Percentiles rank a stretch among this genome's conserved stretches.
phyloP scores from a whole-genome alignment of 176 grass and related monocot species.

The Cenchrus fungigraminus region DNA sequence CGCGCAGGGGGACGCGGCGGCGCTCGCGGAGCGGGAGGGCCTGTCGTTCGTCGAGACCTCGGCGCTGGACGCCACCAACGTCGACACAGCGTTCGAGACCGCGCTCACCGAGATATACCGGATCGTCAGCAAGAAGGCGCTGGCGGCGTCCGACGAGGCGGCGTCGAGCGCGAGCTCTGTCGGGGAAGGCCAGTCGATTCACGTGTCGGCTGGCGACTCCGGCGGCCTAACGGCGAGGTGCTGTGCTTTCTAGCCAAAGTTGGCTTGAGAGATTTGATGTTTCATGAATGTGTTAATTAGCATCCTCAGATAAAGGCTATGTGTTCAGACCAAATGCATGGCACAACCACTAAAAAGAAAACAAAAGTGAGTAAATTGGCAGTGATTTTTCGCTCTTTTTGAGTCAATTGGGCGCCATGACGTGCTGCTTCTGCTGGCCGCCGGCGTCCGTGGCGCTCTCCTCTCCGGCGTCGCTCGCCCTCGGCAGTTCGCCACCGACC shows the following conservation, averaged over 20 bases:
- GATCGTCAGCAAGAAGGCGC: slow-evolving; percentile 56
- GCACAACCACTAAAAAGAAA: too few species aligned
- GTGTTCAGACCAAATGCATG: too few species aligned
- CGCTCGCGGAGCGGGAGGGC: slow-evolving; percentile 61
- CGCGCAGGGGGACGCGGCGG: slow-evolving; percentile 44
- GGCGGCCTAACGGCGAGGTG: slow-evolving; percentile 40
- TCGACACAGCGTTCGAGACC: slow-evolving; percentile 65
- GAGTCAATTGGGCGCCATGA: too few species aligned
- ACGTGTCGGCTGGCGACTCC: slow-evolving; percentile 33
- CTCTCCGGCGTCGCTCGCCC: too few species aligned
- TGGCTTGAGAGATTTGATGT: too few species aligned
- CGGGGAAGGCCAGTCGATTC: slow-evolving; percentile 55
- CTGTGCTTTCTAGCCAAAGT: slow-evolving; percentile 54
- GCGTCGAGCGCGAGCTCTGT: not conserved
- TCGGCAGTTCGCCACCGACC: too few species aligned
- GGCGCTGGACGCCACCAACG: slow-evolving; percentile 76
- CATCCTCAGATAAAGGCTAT: too few species aligned
- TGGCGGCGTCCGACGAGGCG: slow-evolving; percentile 15
- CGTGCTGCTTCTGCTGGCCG: too few species aligned
- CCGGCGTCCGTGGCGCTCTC: too few species aligned
- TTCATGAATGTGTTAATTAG: too few species aligned
- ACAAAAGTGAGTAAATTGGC: too few species aligned
- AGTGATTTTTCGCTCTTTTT: too few species aligned
- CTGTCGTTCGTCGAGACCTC: slow-evolving; percentile 84
- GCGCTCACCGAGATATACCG: slow-evolving; percentile 65